Evolutionary conservation across 2,329 filamentous ascomycete species (phyloP).

Genomic region (Xylaria polymorpha): DNA sequence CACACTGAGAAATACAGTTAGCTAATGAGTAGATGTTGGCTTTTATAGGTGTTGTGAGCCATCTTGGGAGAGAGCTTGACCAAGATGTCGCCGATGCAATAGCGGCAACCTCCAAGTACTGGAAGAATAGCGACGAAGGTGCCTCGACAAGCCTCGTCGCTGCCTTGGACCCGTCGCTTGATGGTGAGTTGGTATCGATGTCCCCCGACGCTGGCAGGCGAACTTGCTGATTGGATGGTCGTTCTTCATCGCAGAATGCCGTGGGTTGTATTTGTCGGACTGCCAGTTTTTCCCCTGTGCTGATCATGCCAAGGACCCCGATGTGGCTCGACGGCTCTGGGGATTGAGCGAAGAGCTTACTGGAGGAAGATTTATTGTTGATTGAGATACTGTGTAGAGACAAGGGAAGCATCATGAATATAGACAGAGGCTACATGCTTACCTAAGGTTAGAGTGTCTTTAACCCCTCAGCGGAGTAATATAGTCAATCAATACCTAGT

Average conservation of each 20-base stretch:
- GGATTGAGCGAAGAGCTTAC: constrained; percentile 56
- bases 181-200: constrained; percentile 42
- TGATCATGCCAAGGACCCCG: constrained; percentile 47
- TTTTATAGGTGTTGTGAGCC: constrained; percentile 49
- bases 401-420: not conserved
- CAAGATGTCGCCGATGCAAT: constrained; percentile 48
- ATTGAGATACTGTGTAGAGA: not conserved
- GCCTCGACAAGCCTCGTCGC: constrained; percentile 53
- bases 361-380: constrained; percentile 51
- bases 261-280: constrained; percentile 53
- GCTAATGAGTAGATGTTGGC: not conserved
- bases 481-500: not conserved
- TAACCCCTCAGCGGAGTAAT: not conserved
- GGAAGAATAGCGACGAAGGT: constrained; percentile 51
- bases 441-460: not conserved
- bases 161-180: constrained; percentile 50
- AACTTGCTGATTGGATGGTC: constrained; percentile 15
- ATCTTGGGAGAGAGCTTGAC: constrained; percentile 53
- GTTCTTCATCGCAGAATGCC: constrained; percentile 40
- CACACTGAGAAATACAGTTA: not conserved
- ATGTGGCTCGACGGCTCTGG: constrained; percentile 55
- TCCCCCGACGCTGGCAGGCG: not conserved
- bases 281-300: constrained; percentile 52
- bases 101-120: constrained; percentile 45
- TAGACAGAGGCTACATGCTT: not conserved